Conservation (phyloP, 2,329 filamentous ascomycete species). For the Colletotrichum sp. region DNA sequence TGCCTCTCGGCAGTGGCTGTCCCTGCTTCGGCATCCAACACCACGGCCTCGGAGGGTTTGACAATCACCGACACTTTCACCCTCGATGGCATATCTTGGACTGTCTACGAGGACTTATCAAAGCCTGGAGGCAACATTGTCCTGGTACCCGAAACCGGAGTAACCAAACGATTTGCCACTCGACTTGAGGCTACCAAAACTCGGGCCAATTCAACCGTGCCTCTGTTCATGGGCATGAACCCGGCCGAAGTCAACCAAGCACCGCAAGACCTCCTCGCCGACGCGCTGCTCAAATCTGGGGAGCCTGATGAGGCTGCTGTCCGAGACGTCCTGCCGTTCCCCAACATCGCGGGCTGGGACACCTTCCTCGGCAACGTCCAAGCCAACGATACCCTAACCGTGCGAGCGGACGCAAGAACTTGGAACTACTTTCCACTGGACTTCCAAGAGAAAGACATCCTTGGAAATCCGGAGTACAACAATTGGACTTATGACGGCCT, state of each 20-base stretch:
- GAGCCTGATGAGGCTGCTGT: not conserved
- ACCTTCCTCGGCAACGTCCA: not conserved
- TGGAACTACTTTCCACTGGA: not conserved
- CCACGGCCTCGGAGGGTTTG: not conserved
- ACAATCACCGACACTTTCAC: not conserved
- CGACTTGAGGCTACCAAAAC: not conserved
- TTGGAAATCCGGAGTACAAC: not conserved
- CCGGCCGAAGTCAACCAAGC: not conserved
- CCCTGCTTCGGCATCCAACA: not conserved
- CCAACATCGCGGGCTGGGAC: not conserved
- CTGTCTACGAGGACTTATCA: not conserved
- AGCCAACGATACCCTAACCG: not conserved
- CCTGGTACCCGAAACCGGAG: not conserved
- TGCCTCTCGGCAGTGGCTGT: not conserved
- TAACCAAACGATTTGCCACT: not conserved
- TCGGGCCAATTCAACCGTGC: not conserved
- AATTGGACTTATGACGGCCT: not conserved
- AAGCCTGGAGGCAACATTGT: not conserved
- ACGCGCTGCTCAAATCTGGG: not conserved
- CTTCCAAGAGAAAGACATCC: not conserved
- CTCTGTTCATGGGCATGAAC: not conserved
- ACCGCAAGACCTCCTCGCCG: not conserved
- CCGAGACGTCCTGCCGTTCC: not conserved
- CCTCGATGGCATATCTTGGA: not conserved
- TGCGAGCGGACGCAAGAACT: not conserved